Base-by-base conservation (phyloP, 495 filamentous ascomycete species). In the Pseudevernia furfuracea region DNA sequence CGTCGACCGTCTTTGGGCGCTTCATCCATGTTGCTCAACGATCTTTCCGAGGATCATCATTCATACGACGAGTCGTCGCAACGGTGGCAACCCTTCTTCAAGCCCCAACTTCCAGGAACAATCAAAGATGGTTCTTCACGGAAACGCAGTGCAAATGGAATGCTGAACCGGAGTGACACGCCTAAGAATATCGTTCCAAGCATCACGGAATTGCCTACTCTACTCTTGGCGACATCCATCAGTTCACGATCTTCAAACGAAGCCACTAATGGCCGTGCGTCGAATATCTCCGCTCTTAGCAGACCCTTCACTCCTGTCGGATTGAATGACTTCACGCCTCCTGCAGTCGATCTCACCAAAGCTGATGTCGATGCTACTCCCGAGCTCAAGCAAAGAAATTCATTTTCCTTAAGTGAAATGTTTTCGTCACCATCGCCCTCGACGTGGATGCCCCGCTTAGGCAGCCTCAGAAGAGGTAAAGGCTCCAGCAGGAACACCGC, bases 31-130 rank as follows among this genome's bases (percentile, higher is more conserved):
- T 41, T 66, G 37, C 52, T 62, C 30, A 52, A 69, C 49, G 64
- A 62, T 57, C 58, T 69, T 25, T 39, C 36, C 21, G 67, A 69
- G 41, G 57, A 70, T 36, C 21, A 43, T 34, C 46, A 65, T 17
- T 57, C 61, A 57, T 58, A 58, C 5, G 66, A 70, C 21, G 63
- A 66, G 15, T 57, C 62, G 11, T 61, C 61, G 21, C 65, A 71
- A 44, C 17, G 56, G 14, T 84, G 80, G 81, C 74, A 66, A 36
- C 78, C 79, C 14, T 84, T 80, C 67, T 79, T 84, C 48, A 70
- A 69, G 34, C 67, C 78, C 41, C 76, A 72, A 55, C 67, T 70
- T 14, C 70, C 75, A 30, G 71, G 71, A 37, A 62, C 75, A 17
- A 64, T 72, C 17, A 79, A 79, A 62, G 77, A 74, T 46, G 61